phyloP scores from a whole-genome alignment of 257 asterid genomes.

The Solanum lycopersicoides region DNA sequence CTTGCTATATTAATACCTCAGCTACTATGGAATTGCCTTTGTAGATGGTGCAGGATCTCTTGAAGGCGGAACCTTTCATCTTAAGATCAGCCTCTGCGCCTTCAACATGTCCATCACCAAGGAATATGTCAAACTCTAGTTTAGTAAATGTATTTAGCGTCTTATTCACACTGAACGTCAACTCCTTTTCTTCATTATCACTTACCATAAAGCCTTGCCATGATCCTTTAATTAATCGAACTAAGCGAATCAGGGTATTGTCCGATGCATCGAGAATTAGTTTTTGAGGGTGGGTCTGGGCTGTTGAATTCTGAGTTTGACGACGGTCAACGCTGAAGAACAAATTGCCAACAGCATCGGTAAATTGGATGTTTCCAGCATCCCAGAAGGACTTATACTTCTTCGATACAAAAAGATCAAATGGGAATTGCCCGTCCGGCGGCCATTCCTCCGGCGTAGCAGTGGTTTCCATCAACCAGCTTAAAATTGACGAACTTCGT shows the following conservation, averaged over 20 bases:
- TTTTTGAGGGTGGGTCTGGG: conserved; percentile 10
- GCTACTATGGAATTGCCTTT: conserved; percentile 63
- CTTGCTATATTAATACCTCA: conserved; percentile 37
- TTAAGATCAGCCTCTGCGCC: conserved; percentile 38
- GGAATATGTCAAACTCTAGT: conserved; percentile 50
- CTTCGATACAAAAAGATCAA: conserved; percentile 76
- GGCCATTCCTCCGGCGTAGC: conserved; percentile 6
- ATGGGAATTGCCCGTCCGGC: conserved; percentile 31
- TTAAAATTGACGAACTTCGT: background rate
- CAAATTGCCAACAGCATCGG: conserved; percentile 55
- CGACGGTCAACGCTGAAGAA: conserved; percentile 40
- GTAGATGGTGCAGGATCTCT: conserved; percentile 83
- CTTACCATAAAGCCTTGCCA: conserved; percentile 60
- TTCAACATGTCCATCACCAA: conserved; percentile 25
- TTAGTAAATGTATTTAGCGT: conserved; percentile 26
- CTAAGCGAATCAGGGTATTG: conserved; percentile 37
- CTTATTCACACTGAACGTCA: conserved; percentile 48
- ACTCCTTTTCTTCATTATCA: conserved; percentile 21
- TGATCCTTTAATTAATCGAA: conserved; percentile 32
- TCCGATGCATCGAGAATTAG: conserved; percentile 54
- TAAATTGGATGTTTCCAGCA: conserved; percentile 34
- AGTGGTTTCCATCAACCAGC: conserved; percentile 17
- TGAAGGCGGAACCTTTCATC: conserved; percentile 85
- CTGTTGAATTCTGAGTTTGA: conserved; percentile 8
- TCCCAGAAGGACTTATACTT: conserved; percentile 20